A percentile compares a stretch with the other conserved stretches of the same genome.
phyloP scores from a whole-genome alignment of 345 rosid species.

The Pseudoturritis turrita region DNA sequence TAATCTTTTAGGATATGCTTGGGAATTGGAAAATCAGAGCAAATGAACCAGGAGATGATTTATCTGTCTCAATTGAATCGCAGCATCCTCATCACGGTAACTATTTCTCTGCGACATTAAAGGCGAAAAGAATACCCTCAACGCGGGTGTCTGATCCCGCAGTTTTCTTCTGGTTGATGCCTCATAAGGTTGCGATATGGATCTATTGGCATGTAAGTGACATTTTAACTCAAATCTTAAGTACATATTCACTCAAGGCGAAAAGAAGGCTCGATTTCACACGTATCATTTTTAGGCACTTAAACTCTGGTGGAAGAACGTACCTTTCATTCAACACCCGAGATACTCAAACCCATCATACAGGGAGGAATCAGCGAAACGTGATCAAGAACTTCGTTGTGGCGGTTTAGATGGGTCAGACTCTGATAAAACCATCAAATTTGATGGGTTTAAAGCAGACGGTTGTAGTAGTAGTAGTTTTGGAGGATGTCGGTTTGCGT shows the following conservation, averaged over 20 bases:
- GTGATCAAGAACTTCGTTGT: constrained; percentile 52
- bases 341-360: constrained; percentile 57
- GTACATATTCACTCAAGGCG: neutral
- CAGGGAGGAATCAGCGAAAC: constrained; percentile 52
- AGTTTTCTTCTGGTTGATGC: constrained; percentile 95
- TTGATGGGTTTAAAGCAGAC: constrained; percentile 22
- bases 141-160: constrained; percentile 37
- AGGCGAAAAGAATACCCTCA: constrained; percentile 45
- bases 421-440: constrained; percentile 2
- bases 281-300: constrained; percentile 49
- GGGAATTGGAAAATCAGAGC: constrained; percentile 77
- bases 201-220: constrained; percentile 95
- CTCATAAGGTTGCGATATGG: constrained; percentile 91
- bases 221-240: neutral
- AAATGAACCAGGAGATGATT: constrained; percentile 59
- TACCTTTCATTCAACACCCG: constrained; percentile 72
- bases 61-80: constrained; percentile 60
- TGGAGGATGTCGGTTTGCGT: constrained; percentile 48
- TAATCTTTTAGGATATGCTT: constrained; percentile 66
- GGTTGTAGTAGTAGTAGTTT: constrained; percentile 3
- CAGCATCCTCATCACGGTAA: constrained; percentile 76
- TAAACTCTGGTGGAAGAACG: constrained; percentile 84
- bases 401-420: constrained; percentile 25
- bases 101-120: constrained; percentile 70
- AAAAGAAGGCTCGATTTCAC: neutral